Conservation (phyloP, 306 rosid genomes). For the Begonia masoniana region DNA sequence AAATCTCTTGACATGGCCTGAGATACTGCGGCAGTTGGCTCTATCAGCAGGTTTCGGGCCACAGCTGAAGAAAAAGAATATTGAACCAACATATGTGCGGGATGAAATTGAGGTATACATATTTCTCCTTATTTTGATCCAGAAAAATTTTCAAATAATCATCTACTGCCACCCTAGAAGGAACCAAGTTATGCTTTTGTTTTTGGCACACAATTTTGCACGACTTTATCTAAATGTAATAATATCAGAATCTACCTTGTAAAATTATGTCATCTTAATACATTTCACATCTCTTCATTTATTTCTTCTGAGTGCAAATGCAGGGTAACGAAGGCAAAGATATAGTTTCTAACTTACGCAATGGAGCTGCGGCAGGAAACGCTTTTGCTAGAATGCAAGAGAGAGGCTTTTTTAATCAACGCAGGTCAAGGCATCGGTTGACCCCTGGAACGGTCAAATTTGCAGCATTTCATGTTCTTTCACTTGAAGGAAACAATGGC, state of each 20-base stretch:
- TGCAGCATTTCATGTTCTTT: slow-evolving; percentile 83
- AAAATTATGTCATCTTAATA: too few species aligned
- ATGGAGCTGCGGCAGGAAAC: slow-evolving; percentile 59
- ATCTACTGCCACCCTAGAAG: too few species aligned
- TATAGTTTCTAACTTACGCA: slow-evolving; percentile 48
- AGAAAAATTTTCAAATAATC: too few species aligned
- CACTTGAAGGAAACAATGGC: slow-evolving; percentile 68
- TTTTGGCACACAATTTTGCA: too few species aligned
- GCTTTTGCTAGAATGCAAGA: slow-evolving; percentile 67
- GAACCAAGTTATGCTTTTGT: too few species aligned
- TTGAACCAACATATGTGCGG: slow-evolving; percentile 20
- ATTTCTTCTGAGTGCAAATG: slow-evolving; percentile 14
- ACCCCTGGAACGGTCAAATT: slow-evolving; percentile 81
- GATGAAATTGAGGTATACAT: slow-evolving; percentile 37
- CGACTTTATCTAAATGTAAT: too few species aligned
- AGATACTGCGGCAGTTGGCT: slow-evolving; percentile 71
- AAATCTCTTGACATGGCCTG: slow-evolving; percentile 83
- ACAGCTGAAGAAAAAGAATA: slow-evolving; percentile 32
- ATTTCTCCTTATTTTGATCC: too few species aligned
- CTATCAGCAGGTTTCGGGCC: slow-evolving; percentile 81
- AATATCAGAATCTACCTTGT: too few species aligned
- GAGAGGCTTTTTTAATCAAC: slow-evolving; percentile 43
- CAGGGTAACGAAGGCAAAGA: slow-evolving; percentile 51
- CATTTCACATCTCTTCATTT: neutral
- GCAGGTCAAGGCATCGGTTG: slow-evolving; percentile 56